A percentile compares a stretch with the other conserved stretches of the same genome.
Conservation (phyloP, 352 stramenopile genomes). For the Globisporangium paddicum region DNA sequence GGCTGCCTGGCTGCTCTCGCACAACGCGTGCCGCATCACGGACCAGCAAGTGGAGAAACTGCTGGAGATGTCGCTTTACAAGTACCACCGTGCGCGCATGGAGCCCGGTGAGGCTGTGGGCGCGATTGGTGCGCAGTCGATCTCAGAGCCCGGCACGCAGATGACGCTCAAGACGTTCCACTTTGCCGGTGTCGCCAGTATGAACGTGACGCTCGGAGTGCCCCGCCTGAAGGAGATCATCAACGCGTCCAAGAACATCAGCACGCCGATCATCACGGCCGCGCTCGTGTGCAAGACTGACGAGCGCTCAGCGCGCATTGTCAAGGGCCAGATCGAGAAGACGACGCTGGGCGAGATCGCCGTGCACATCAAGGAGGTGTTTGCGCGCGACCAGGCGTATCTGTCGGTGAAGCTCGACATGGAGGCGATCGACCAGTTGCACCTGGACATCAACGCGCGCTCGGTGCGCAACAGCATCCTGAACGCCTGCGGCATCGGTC, state of each 20-base stretch:
- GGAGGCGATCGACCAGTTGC: slow-evolving; percentile 94
- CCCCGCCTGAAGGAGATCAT: slow-evolving; percentile 98
- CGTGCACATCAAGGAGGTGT: slow-evolving; percentile 98
- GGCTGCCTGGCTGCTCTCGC: slow-evolving; percentile 71
- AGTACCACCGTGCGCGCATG: slow-evolving; percentile 86
- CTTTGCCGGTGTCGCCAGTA: slow-evolving; percentile 98
- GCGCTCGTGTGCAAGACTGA: slow-evolving; percentile 95
- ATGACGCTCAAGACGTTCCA: slow-evolving; percentile 99
- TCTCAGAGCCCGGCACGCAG: slow-evolving; percentile 95
- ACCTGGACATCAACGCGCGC: slow-evolving; percentile 93
- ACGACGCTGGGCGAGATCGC: slow-evolving; percentile 96
- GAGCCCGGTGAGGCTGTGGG: slow-evolving; percentile 97
- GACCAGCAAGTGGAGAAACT: slow-evolving; percentile 69
- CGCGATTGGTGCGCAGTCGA: slow-evolving; percentile 96
- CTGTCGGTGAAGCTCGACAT: slow-evolving; percentile 98
- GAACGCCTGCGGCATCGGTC: slow-evolving; percentile 64
- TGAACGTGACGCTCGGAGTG: slow-evolving; percentile 99
- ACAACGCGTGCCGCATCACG: slow-evolving; percentile 93
- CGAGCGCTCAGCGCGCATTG: slow-evolving; percentile 95
- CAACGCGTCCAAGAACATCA: slow-evolving; percentile 97
- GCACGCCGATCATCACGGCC: slow-evolving; percentile 99
- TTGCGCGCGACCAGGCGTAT: slow-evolving; percentile 91
- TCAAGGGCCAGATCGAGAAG: slow-evolving; percentile 99
- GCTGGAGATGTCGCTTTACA: slow-evolving; percentile 71
- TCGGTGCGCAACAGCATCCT: slow-evolving; percentile 93